Conservation (phyloP, 2,329 filamentous ascomycete genomes). For the Fusarium verticillioides region DNA sequence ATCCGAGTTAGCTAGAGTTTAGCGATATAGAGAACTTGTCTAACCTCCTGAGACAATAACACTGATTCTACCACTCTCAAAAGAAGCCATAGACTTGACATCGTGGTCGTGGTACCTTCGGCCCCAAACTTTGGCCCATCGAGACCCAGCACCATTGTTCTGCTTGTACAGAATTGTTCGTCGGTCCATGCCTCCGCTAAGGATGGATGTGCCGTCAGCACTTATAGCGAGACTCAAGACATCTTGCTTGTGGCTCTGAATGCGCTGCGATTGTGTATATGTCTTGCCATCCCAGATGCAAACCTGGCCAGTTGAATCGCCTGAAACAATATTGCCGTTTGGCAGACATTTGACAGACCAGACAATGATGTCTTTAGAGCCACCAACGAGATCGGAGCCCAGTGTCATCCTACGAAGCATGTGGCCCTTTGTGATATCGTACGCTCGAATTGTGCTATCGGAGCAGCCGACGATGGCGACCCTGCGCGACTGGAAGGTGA, state of each 20-base stretch:
- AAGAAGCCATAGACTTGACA: slow-evolving; percentile 92
- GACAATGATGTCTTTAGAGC: slow-evolving; percentile 86
- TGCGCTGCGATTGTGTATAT: slow-evolving; percentile 85
- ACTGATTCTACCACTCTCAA: slow-evolving; percentile 84
- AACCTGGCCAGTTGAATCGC: slow-evolving; percentile 93
- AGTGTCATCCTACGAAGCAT: slow-evolving; percentile 85
- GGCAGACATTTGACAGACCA: slow-evolving; percentile 93
- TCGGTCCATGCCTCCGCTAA: slow-evolving; percentile 93
- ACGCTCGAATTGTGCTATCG: slow-evolving; percentile 94
- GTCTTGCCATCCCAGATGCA: slow-evolving; percentile 95
- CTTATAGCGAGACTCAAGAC: slow-evolving; percentile 88
- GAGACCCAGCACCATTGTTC: slow-evolving; percentile 65
- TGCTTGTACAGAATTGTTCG: slow-evolving; percentile 85
- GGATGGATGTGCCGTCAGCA: slow-evolving; percentile 80
- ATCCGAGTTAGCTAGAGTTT: slow-evolving; percentile 3
- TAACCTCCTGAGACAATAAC: slow-evolving; percentile 91
- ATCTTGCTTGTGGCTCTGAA: slow-evolving; percentile 89
- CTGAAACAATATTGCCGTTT: slow-evolving; percentile 91
- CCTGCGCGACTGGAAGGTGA: slow-evolving; percentile 87
- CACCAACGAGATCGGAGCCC: slow-evolving; percentile 79
- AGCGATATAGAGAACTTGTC: slow-evolving; percentile 32
- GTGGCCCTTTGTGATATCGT: slow-evolving; percentile 83
- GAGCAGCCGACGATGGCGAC: slow-evolving; percentile 90
- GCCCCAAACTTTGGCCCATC: slow-evolving; percentile 89
- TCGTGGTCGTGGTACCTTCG: slow-evolving; percentile 91